These are phyloP conservation scores for Trametes villosa DNA, from an alignment of 768 basidiomycete genomes.

Conservation along the genomic window DNA sequence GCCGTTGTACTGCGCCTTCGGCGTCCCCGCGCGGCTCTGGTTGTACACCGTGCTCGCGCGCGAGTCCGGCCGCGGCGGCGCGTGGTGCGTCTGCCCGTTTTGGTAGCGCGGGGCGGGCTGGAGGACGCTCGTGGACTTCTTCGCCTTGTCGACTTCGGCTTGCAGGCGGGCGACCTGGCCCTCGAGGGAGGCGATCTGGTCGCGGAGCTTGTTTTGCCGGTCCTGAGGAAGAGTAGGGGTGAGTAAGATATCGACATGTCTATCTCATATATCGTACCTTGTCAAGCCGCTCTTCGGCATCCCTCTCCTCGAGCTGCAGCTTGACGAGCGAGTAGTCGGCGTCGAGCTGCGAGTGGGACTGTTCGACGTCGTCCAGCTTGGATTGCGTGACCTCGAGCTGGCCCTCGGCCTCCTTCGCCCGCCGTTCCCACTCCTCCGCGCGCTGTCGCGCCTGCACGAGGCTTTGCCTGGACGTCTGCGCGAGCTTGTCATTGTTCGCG, in stretches of 20 bases:
- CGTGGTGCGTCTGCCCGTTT: constrained; percentile 46
- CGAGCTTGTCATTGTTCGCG: constrained; percentile 62
- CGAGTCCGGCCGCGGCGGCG: constrained; percentile 71
- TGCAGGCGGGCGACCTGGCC: constrained; percentile 60
- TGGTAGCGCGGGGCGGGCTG: constrained; percentile 42
- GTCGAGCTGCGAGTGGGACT: constrained; percentile 65
- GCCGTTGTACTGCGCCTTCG: constrained; percentile 47
- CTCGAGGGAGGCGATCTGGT: constrained; percentile 68
- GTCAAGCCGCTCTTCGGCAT: constrained; percentile 67
- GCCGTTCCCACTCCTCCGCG: constrained; percentile 80
- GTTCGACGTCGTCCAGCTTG: constrained; percentile 69
- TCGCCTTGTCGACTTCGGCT: constrained; percentile 58
- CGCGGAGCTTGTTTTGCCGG: constrained; percentile 68
- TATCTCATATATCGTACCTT: constrained; percentile 50
- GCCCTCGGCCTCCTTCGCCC: constrained; percentile 69
- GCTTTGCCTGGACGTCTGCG: constrained; percentile 60
- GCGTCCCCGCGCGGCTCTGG: constrained; percentile 54
- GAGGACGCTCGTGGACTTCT: constrained; percentile 33
- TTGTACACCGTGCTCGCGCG: constrained; percentile 67
- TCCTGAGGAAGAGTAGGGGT: constrained; percentile 52
- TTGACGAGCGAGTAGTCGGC: constrained; percentile 69
- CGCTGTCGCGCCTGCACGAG: constrained; percentile 77
- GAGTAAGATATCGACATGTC: neutral
- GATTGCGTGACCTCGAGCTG: constrained; percentile 63
- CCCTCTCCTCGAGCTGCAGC: constrained; percentile 76